Percentiles rank a stretch among this genome's conserved stretches.
Conservation (phyloP, 225 moss, liverwort and hornwort genomes). For the Antitrichia curtipendula region DNA sequence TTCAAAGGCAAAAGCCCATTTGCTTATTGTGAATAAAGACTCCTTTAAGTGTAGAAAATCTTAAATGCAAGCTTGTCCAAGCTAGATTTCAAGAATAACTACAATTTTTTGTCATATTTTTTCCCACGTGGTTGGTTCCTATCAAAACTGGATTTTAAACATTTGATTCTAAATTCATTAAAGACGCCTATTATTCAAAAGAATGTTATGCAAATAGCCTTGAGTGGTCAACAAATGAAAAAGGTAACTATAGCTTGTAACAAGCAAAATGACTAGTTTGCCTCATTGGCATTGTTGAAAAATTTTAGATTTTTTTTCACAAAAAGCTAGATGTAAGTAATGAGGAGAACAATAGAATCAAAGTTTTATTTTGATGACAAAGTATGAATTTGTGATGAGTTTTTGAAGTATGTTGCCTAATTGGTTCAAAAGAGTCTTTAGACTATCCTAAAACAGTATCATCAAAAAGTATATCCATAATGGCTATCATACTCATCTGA, state of each 20-base stretch:
- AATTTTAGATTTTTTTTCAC: not conserved
- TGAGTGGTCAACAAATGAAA: not conserved
- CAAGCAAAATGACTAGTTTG: no score
- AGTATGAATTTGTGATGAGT: no score
- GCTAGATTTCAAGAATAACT: not conserved
- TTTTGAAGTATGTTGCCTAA: no score
- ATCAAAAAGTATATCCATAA: no score
- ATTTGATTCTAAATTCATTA: not conserved
- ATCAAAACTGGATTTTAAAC: not conserved
- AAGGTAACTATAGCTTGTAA: not conserved
- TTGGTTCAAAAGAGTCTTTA: no score
- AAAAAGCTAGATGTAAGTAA: not conserved
- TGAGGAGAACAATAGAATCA: not conserved
- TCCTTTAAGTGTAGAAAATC: not conserved
- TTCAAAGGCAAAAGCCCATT: accelerated
- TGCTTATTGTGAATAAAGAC: not conserved
- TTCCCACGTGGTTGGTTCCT: accelerated
- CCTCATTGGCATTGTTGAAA: not conserved
- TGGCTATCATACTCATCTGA: no score
- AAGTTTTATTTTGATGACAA: no score
- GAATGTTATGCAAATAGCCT: not conserved
- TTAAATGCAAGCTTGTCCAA: not conserved
- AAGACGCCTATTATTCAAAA: not conserved
- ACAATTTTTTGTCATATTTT: accelerated
- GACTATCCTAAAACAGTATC: no score